A percentile compares a stretch with the other conserved stretches of the same genome.
phyloP scores from a whole-genome alignment of 108 stramenopile species.

The Thalassiosira profunda region DNA sequence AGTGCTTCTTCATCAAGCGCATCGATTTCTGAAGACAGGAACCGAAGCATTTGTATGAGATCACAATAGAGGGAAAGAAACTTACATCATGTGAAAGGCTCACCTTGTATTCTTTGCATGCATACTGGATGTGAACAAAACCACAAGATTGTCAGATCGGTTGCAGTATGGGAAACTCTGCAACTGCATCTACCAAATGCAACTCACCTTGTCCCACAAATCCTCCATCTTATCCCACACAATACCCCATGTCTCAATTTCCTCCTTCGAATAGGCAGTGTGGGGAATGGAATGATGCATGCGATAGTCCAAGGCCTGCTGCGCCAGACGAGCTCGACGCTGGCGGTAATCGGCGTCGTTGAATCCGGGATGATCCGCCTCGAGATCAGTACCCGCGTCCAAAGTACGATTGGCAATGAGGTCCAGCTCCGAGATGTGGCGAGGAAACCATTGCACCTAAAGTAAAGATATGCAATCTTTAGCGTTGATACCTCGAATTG shows the following conservation, averaged over 20 bases:
- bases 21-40: slow-evolving; percentile 47
- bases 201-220: slow-evolving; percentile 78
- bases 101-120: slow-evolving; percentile 91
- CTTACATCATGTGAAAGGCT: too few relatives aligned
- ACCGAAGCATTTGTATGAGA: background rate
- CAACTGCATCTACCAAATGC: too few relatives aligned
- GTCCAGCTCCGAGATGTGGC: slow-evolving; percentile 93
- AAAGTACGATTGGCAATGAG: slow-evolving; percentile 88
- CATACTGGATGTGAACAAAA: too few relatives aligned
- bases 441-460: slow-evolving; percentile 96
- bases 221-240: slow-evolving; percentile 93
- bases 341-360: slow-evolving; percentile 84
- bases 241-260: slow-evolving; percentile 91
- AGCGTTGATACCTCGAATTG: too few relatives aligned
- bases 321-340: slow-evolving; percentile 79
- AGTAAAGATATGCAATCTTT: too few relatives aligned
- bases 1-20: slow-evolving; percentile 83
- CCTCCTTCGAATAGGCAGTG: slow-evolving; percentile 90
- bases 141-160: too few relatives aligned
- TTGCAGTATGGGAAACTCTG: too few relatives aligned
- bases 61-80: background rate
- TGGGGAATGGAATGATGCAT: slow-evolving; percentile 81
- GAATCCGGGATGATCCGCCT: slow-evolving; percentile 94
- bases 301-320: slow-evolving; percentile 66
- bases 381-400: slow-evolving; percentile 86